Percentiles rank a stretch among this genome's conserved stretches.
These are phyloP conservation scores for Neopestalotiopsis sp. DNA, from an alignment of 2,329 filamentous ascomycete genomes.

Conservation along the genomic window DNA sequence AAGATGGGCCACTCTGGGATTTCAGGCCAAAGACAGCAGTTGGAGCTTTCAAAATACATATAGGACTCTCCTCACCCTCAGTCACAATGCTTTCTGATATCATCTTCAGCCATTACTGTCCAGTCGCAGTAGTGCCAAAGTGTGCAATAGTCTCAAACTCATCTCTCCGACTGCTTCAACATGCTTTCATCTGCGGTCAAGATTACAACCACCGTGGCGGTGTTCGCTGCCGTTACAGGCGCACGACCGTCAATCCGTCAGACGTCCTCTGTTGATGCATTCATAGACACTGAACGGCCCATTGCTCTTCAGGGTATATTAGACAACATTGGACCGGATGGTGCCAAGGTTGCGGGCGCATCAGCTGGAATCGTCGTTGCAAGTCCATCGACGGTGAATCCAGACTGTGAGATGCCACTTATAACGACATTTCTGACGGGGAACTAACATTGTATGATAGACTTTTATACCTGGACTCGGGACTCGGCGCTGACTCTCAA, in stretches of 20 bases:
- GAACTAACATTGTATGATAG: conserved; percentile 33
- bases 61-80: neutral
- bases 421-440: neutral
- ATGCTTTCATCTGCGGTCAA: neutral
- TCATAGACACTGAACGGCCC: conserved; percentile 49
- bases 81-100: neutral
- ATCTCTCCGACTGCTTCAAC: neutral
- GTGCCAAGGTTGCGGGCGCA: conserved; percentile 52
- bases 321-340: conserved; percentile 60
- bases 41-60: neutral
- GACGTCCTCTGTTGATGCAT: conserved; percentile 28
- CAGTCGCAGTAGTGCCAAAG: neutral
- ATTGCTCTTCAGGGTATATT: conserved; percentile 57
- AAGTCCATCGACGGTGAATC: conserved; percentile 56
- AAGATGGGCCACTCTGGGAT: neutral
- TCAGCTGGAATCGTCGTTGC: conserved; percentile 59
- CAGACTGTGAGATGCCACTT: conserved; percentile 50
- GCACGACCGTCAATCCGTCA: neutral
- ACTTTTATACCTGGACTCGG: conserved; percentile 64
- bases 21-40: too few species aligned
- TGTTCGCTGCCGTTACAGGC: neutral
- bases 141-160: too few species aligned
- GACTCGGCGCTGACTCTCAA: conserved; percentile 61
- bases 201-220: neutral
- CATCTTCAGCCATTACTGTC: neutral